These are phyloP conservation scores for Helianthus annuus DNA, from an alignment of 129 eudicot species.

Conservation along the genomic window HanXRQr2.0-SUNRISE NC_035439.2:119039921-119040420, in stretches of 20 bases:
- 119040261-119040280: constrained; percentile 67
- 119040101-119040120: constrained; percentile 79
- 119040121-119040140: constrained; percentile 60
- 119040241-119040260: constrained; percentile 80
- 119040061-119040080: constrained; percentile 25
- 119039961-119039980: constrained; percentile 23
- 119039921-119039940: constrained; percentile 50
- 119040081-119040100: constrained; percentile 70
- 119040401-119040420: constrained; percentile 70
- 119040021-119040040: constrained; percentile 40
- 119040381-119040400: constrained; percentile 83
- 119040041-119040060: constrained; percentile 8
- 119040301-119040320: constrained; percentile 77
- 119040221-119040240: constrained; percentile 61
- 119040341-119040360: constrained; percentile 72
- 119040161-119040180: constrained; percentile 49
- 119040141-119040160: constrained; percentile 64
- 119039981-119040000: constrained; percentile 11
- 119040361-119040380: constrained; percentile 75
- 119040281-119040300: constrained; percentile 69
- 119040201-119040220: constrained; percentile 63
- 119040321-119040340: constrained; percentile 81
- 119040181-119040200: constrained; percentile 55
- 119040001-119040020: constrained; percentile 22
- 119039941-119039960: constrained; percentile 50